Evolutionary conservation across 805 yeast species (phyloP), one percentile per base, ranked within the genome.

Genomic region (Candida pseudofarinosa): DNA sequence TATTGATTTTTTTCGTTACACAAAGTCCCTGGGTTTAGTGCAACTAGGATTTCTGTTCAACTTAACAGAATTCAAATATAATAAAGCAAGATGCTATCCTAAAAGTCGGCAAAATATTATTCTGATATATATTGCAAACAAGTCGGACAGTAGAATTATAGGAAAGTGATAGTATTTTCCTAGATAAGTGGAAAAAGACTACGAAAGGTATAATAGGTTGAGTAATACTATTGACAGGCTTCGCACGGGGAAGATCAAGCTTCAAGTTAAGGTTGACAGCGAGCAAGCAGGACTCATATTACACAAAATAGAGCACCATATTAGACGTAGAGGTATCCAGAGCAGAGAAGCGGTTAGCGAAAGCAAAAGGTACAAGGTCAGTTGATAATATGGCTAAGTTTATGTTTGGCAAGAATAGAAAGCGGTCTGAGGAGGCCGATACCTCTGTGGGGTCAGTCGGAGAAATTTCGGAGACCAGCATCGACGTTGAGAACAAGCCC

Each of bases 301-400:
- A n/a, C n/a, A n/a, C n/a, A n/a, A n/a, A n/a, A n/a, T n/a, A n/a
- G n/a, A n/a, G n/a, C n/a, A n/a, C n/a, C n/a, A n/a, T n/a, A n/a
- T n/a, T n/a, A n/a, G n/a, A n/a, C n/a, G n/a, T n/a, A n/a, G n/a
- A n/a, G n/a, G n/a, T n/a, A n/a, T n/a, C n/a, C n/a, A n/a, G n/a
- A n/a, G n/a, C n/a, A n/a, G n/a, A n/a, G n/a, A n/a, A n/a, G n/a
- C n/a, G n/a, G n/a, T n/a, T 7, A 23, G 28, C 10, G 28, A 23
- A 23, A 23, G 28, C 6, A 23, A 23, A 10, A 23, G 28, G 28
- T 23, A 23, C 7, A 32, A 32, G 15, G 15, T 5, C 34, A n/a
- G n/a, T n/a, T n/a, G n/a, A n/a, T n/a, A n/a, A 6, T 8, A 77
- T 78, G 82, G 77, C 82, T 15, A 77, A 82, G 17, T 79, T 79